Percentiles rank a stretch among this genome's conserved stretches.
Evolutionary conservation across 768 basidiomycete species (phyloP).

Genomic region (Lentinula sp.): DNA sequence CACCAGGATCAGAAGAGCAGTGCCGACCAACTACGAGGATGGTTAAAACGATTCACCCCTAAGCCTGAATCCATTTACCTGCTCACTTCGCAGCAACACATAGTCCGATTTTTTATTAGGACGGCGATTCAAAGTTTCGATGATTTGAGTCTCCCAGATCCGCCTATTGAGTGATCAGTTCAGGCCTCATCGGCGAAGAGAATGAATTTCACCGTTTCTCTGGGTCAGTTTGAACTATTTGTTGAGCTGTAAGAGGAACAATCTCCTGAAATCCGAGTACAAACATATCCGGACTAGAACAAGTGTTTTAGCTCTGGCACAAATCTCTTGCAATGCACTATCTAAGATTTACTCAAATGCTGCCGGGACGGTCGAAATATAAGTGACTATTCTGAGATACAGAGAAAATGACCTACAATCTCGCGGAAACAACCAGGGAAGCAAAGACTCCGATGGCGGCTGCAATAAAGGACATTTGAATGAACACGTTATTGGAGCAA

Average conservation of each 20-base stretch:
- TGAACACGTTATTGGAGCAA: background rate
- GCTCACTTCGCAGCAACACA: constrained; percentile 85
- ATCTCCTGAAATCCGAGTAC: constrained; percentile 95
- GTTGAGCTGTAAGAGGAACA: constrained; percentile 94
- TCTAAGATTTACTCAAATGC: constrained; percentile 42
- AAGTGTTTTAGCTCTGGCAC: constrained; percentile 7
- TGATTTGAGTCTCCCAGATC: constrained; percentile 79
- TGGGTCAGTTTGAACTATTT: constrained; percentile 93
- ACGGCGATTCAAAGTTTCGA: constrained; percentile 70
- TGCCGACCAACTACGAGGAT: constrained; percentile 77
- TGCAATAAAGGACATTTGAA: constrained; percentile 17
- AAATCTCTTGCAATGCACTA: background rate
- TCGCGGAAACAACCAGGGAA: constrained; percentile 88
- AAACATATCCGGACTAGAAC: constrained; percentile 79
- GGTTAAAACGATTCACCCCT: constrained; percentile 1
- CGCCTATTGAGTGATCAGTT: constrained; percentile 40
- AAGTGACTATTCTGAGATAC: background rate
- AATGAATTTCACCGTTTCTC: constrained; percentile 64
- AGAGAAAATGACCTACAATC: constrained; percentile 45
- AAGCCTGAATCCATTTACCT: constrained; percentile 38
- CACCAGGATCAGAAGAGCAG: constrained; percentile 82
- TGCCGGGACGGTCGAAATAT: constrained; percentile 9
- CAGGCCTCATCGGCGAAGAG: background rate
- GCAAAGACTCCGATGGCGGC: constrained; percentile 74
- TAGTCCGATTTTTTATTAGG: constrained; percentile 69